Percentiles rank a stretch among this genome's conserved stretches.
phyloP scores from a whole-genome alignment of 2,329 filamentous ascomycete genomes.

The Botrytis byssoidea region DNA sequence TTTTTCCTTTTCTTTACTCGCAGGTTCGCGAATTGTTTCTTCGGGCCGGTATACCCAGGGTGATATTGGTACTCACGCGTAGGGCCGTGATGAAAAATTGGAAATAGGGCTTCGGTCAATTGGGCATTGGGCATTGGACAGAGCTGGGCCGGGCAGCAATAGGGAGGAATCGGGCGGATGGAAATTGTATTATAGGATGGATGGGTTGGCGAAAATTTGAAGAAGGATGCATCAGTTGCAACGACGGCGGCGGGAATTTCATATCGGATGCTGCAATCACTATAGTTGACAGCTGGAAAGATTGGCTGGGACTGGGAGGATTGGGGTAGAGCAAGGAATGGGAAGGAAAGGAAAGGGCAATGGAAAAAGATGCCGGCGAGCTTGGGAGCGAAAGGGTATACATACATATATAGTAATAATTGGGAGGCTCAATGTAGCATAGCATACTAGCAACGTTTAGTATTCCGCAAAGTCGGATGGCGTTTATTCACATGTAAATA shows the following conservation, averaged over 20 bases:
- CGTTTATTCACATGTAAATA: not conserved
- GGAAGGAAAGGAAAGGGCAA: not conserved
- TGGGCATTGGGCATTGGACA: not conserved
- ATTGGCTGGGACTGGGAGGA: not conserved
- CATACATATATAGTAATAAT: slow-evolving; percentile 10
- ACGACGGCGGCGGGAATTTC: not conserved
- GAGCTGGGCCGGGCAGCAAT: not conserved
- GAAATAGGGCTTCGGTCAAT: not conserved
- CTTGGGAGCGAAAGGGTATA: slow-evolving; percentile 3
- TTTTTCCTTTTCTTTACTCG: not conserved
- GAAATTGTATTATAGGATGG: slow-evolving; percentile 15
- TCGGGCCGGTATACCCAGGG: slow-evolving; percentile 18
- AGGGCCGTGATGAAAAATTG: slow-evolving; percentile 6
- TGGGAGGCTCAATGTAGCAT: slow-evolving; percentile 1
- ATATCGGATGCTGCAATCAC: not conserved
- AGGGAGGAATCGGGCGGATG: not conserved
- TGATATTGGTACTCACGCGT: slow-evolving; percentile 11
- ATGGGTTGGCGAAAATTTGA: not conserved
- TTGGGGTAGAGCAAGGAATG: not conserved
- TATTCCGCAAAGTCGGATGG: not conserved
- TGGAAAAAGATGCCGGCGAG: not conserved
- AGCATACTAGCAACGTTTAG: not conserved
- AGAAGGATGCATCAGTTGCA: slow-evolving; percentile 12
- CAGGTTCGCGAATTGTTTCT: slow-evolving; percentile 15
- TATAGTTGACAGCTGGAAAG: not conserved